Evolutionary conservation across 108 stramenopile genomes (phyloP), one percentile per base, ranked within the genome.

Genomic region (Pseudonitzschia pungens): DNA sequence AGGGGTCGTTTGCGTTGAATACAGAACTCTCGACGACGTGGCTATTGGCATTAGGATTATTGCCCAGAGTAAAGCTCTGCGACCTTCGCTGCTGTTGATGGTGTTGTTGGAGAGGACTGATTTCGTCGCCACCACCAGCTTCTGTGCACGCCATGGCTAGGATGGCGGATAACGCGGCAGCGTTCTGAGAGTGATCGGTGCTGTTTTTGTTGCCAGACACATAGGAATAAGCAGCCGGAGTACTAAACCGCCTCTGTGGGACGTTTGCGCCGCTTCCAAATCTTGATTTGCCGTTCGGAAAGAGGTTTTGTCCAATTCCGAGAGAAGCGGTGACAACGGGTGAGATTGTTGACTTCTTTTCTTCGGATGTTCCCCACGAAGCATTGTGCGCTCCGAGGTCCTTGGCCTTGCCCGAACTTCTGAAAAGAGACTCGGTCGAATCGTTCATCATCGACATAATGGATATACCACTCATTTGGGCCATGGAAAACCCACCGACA

Each of bases 401-500:
- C n/a, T 62, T 62, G n/a, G 32, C 36, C 60, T 15, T 62, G 26
- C 29, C n/a, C n/a, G 60, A 16, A n/a, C n/a, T 62, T 20, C 40
- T 62, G n/a, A 67, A 67, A 1, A 63, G 31, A 66, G 69, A 62
- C 32, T 82, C 41, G 20, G 42, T 67, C 22, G 66, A 67, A 44
- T 48, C 65, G 48, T 72, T 79, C 72, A 74, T 79, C 40, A 50
- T 79, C 36, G 70, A 67, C 20, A 78, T 53, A 8, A 66, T 66
- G 21, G 65, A 68, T 44, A 79, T 79, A 15, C 72, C 63, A 42
- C 73, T 79, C 73, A 73, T 65, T 21, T 73, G 64, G 9, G 44
- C 66, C 43, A 48, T 67, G 28, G 45, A 28, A 28, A 22, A 10
- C n/a, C 42, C 42, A 9, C 45, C 66, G 21, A 29, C 45, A 3